Conservation (phyloP, 2,329 filamentous ascomycete genomes). For the Camptophora hylomeconis region DNA sequence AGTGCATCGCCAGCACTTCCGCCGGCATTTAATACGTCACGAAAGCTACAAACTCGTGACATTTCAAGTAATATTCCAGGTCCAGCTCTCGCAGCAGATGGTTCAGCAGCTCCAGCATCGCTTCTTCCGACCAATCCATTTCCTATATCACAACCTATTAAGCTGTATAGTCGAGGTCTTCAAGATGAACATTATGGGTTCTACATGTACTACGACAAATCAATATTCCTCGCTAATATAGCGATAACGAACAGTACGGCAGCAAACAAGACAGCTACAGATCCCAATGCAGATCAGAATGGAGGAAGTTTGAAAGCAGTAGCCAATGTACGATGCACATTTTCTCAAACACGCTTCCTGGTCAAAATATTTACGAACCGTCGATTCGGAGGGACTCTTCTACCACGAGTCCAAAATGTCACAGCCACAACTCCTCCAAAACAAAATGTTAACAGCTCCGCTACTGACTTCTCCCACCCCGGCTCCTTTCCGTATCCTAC, state of each 20-base stretch:
- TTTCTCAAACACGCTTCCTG: slow-evolving; percentile 46
- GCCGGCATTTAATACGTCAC: slow-evolving; percentile 19
- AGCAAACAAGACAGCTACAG: slow-evolving; percentile 15
- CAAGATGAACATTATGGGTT: slow-evolving; percentile 83
- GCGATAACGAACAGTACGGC: slow-evolving; percentile 19
- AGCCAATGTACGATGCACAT: slow-evolving; percentile 42
- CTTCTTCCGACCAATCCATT: slow-evolving; percentile 47
- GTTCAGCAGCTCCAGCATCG: slow-evolving; percentile 57
- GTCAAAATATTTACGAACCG: slow-evolving; percentile 51
- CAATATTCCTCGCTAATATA: slow-evolving; percentile 62
- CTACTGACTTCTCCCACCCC: slow-evolving; percentile 36
- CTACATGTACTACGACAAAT: slow-evolving; percentile 81
- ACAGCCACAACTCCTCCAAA: slow-evolving; percentile 3
- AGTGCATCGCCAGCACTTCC: slow-evolving; percentile 28
- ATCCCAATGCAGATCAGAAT: slow-evolving; percentile 32
- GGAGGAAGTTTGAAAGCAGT: slow-evolving; percentile 36
- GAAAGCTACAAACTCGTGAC: slow-evolving; percentile 29
- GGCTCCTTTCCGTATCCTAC: slow-evolving; percentile 50
- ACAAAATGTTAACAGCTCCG: slow-evolving; percentile 19
- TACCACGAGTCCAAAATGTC: too few relatives aligned
- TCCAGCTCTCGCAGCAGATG: slow-evolving; percentile 31
- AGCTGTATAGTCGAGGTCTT: slow-evolving; percentile 71
- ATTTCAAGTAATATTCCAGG: slow-evolving; percentile 9
- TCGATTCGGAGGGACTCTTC: slow-evolving; percentile 20
- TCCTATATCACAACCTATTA: slow-evolving; percentile 59